phyloP scores from a whole-genome alignment of 2,329 filamentous ascomycete genomes.

The Elsinoe perseae region DNA sequence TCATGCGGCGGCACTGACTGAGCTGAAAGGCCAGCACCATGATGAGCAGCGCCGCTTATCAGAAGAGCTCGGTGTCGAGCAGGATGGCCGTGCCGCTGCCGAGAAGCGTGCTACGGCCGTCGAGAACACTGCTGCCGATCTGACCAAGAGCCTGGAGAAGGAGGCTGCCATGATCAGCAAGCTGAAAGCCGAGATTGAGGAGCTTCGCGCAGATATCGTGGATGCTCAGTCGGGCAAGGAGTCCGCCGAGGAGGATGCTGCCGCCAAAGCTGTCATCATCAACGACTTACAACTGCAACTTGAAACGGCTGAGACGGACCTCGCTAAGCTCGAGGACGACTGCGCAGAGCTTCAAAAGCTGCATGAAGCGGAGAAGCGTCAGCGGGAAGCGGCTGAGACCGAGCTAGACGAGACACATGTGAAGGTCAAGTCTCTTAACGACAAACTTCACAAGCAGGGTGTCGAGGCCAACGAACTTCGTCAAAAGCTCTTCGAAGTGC shows the following conservation, averaged over 20 bases:
- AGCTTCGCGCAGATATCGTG: slow-evolving; percentile 30
- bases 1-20: slow-evolving; percentile 30
- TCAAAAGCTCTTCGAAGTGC: slow-evolving; percentile 40
- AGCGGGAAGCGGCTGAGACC: slow-evolving; percentile 38
- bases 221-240: slow-evolving; percentile 29
- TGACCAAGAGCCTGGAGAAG: slow-evolving; percentile 33
- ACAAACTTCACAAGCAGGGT: slow-evolving; percentile 35
- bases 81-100: slow-evolving; percentile 31
- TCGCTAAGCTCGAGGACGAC: slow-evolving; percentile 27
- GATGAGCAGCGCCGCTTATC: slow-evolving; percentile 32
- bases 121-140: slow-evolving; percentile 32
- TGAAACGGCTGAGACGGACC: slow-evolving; percentile 27
- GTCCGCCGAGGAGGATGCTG: slow-evolving; percentile 32
- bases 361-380: slow-evolving; percentile 35
- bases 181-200: slow-evolving; percentile 27
- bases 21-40: slow-evolving; percentile 35
- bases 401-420: slow-evolving; percentile 37
- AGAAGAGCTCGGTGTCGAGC: slow-evolving; percentile 31
- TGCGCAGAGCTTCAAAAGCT: slow-evolving; percentile 32
- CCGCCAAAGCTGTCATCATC: slow-evolving; percentile 32
- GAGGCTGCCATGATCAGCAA: slow-evolving; percentile 33
- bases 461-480: slow-evolving; percentile 42
- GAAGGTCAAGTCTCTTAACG: slow-evolving; percentile 35
- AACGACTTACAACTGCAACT: slow-evolving; percentile 33
- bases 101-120: slow-evolving; percentile 35